Conservation (phyloP, 129 eudicot genomes). For the Centrapalus pauciflorus region DNA sequence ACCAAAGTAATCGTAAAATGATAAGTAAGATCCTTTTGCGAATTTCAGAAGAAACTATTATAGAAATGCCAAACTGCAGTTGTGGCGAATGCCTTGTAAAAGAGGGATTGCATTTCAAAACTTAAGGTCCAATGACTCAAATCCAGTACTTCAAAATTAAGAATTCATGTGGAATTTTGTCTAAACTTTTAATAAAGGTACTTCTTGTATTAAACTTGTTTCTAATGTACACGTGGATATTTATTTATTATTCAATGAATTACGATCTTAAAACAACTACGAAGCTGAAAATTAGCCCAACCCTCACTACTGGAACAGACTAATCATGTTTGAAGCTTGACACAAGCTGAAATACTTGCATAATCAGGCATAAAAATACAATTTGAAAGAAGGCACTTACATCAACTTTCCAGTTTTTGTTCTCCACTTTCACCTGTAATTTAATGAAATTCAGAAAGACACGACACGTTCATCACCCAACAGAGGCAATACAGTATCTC, state of each 20-base stretch:
- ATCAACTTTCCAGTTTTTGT: slow-evolving; percentile 87
- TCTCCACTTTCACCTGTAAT: slow-evolving; percentile 88
- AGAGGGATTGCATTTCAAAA: neutral
- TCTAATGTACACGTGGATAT: neutral
- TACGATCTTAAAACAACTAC: too few relatives aligned
- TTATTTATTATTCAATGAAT: neutral
- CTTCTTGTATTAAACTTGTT: neutral
- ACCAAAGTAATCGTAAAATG: neutral
- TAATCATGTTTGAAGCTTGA: neutral
- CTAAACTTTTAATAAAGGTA: neutral
- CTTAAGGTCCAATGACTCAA: neutral
- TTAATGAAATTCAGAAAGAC: slow-evolving; percentile 7
- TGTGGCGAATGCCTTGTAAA: neutral
- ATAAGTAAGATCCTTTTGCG: neutral
- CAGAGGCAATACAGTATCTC: neutral
- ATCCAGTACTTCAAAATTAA: neutral
- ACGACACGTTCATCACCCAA: neutral
- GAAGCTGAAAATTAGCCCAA: too few relatives aligned
- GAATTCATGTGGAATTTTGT: neutral
- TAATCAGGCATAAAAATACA: neutral
- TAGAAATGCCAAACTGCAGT: neutral
- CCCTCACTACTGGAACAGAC: too few relatives aligned
- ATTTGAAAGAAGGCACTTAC: slow-evolving; percentile 42
- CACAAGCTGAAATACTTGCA: neutral
- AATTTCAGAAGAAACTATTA: neutral